phyloP scores from a whole-genome alignment of 371 early-diverging fungal species.

The Mortierella sp. region DNA sequence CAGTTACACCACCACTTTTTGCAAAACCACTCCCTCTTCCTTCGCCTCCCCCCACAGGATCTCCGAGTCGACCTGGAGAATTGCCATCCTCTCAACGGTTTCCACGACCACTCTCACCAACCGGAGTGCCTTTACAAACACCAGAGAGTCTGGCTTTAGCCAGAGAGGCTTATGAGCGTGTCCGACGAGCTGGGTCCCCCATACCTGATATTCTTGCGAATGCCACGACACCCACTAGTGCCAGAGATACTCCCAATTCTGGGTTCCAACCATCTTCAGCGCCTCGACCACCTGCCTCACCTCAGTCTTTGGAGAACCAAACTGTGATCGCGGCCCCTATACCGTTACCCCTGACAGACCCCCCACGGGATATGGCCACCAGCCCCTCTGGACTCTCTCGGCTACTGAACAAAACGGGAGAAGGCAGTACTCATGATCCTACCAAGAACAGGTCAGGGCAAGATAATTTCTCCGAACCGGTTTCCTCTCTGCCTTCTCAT shows the following conservation, averaged over 20 bases:
- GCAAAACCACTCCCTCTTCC: slow-evolving; percentile 45
- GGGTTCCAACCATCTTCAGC: slow-evolving; percentile 1
- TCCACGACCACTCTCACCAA: slow-evolving; percentile 20
- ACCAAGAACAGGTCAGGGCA: too few species aligned
- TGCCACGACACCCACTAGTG: slow-evolving; percentile 7
- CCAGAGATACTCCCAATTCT: slow-evolving; percentile 9
- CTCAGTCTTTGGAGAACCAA: too few species aligned
- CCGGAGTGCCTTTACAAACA: slow-evolving; percentile 32
- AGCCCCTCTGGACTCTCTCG: slow-evolving; percentile 34
- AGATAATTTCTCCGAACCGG: too few species aligned
- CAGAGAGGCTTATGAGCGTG: slow-evolving; percentile 42
- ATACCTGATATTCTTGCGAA: slow-evolving; percentile 19
- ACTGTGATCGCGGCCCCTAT: not conserved
- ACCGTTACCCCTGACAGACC: not conserved
- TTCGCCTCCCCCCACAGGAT: slow-evolving; percentile 30
- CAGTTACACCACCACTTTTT: slow-evolving; percentile 39
- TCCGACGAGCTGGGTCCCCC: slow-evolving; percentile 36
- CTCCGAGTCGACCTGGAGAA: not conserved
- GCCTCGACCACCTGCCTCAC: too few species aligned
- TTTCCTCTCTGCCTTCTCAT: too few species aligned
- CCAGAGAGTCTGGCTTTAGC: slow-evolving; percentile 42
- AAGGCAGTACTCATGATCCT: too few species aligned
- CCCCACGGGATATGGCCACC: not conserved
- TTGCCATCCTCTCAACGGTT: too few species aligned
- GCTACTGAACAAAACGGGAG: slow-evolving; percentile 5